phyloP scores from a whole-genome alignment of 2,329 filamentous ascomycete genomes.

The Ophiosphaerella korrae region DNA sequence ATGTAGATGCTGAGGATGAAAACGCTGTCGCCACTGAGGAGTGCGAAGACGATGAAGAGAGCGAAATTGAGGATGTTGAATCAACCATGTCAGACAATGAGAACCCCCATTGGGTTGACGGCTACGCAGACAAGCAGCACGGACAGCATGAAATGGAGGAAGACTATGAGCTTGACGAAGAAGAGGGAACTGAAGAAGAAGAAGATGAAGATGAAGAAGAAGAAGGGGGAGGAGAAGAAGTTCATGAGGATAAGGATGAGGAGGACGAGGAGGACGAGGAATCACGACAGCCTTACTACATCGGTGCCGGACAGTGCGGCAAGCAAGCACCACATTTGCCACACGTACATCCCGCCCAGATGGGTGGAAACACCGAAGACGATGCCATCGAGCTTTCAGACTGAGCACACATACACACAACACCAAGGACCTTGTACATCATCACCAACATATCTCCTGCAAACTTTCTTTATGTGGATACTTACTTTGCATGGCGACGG shows the following conservation, averaged over 20 bases:
- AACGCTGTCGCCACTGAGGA: constrained; percentile 11
- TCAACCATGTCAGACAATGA: constrained; percentile 20
- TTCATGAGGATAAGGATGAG: too few species aligned
- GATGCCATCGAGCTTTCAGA: constrained; percentile 45
- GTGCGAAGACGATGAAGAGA: constrained; percentile 16
- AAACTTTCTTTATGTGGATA: too few species aligned
- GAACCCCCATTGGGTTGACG: constrained; percentile 14
- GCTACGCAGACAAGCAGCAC: not conserved
- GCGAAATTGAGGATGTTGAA: constrained; percentile 14
- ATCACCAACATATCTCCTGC: too few species aligned
- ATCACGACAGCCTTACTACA: not conserved
- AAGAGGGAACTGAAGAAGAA: constrained; percentile 1
- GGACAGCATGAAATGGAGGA: not conserved
- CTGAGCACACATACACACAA: constrained; percentile 8
- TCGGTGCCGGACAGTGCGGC: not conserved
- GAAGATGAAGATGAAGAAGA: constrained; percentile 14
- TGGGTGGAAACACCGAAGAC: constrained; percentile 35
- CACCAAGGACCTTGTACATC: not conserved
- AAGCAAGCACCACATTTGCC: not conserved
- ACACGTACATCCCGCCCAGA: constrained; percentile 4
- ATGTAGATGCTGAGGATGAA: constrained; percentile 14
- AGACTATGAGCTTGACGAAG: constrained; percentile 11
- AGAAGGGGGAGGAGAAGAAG: constrained; percentile 2
- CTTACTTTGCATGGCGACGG: too few species aligned
- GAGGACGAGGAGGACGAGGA: constrained; percentile 1